phyloP scores from a whole-genome alignment of 108 stramenopile genomes.

The Mediolabrus comicus region DNA sequence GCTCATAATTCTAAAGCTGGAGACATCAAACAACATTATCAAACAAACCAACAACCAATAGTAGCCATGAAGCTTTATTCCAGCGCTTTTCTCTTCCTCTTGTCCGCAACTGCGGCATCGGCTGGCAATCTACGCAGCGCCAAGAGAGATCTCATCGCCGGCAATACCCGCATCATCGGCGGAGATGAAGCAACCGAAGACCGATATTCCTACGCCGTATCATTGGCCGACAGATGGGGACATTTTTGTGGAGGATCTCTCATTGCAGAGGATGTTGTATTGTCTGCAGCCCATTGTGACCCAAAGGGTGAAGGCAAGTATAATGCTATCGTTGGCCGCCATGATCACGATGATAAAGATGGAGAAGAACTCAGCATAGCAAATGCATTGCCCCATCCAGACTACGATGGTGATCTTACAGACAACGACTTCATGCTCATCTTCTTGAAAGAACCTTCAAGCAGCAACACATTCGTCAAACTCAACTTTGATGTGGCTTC shows the following conservation, averaged over 20 bases:
- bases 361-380: background rate
- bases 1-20: too few relatives aligned
- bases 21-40: background rate
- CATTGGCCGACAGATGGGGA: background rate
- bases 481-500: slow-evolving; percentile 19
- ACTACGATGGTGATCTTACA: slow-evolving; percentile 16
- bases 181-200: slow-evolving; percentile 1
- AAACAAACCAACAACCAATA: too few relatives aligned
- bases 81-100: background rate
- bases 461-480: background rate
- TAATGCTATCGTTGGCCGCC: slow-evolving; percentile 8
- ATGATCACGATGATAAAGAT: slow-evolving; percentile 3
- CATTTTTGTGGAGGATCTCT: slow-evolving; percentile 12
- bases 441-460: slow-evolving; percentile 16
- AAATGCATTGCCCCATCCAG: slow-evolving; percentile 20
- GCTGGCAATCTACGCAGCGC: slow-evolving; percentile 3
- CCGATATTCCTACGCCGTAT: slow-evolving; percentile 7
- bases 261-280: slow-evolving; percentile 11
- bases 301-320: background rate
- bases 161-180: slow-evolving; percentile 6
- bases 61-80: background rate
- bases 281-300: slow-evolving; percentile 9
- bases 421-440: slow-evolving; percentile 47
- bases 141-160: background rate
- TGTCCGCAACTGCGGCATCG: background rate